Evolutionary conservation across 805 yeast genomes (phyloP).

Genomic region (Suhomyces emberorum): DNA sequence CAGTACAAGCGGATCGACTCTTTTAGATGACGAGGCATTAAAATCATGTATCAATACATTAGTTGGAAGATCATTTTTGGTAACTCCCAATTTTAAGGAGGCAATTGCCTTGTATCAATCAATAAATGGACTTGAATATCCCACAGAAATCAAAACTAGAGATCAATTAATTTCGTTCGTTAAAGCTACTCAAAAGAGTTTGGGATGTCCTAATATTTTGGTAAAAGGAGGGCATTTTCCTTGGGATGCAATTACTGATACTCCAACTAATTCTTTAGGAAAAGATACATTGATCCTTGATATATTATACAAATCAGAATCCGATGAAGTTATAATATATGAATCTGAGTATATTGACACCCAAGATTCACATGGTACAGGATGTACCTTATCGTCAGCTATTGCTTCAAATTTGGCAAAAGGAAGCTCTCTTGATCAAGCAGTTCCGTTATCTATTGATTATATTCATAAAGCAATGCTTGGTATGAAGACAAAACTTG

Average conservation of each 20-base stretch:
- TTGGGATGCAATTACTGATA: slow-evolving; percentile 21
- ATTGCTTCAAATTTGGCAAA: slow-evolving; percentile 73
- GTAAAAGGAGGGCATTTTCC: slow-evolving; percentile 82
- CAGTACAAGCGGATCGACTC: slow-evolving; percentile 68
- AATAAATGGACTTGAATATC: slow-evolving; percentile 18
- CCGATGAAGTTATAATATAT: slow-evolving; percentile 38
- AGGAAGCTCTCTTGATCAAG: slow-evolving; percentile 41
- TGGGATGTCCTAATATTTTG: slow-evolving; percentile 52
- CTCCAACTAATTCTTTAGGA: slow-evolving; percentile 7
- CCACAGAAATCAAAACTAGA: slow-evolving; percentile 17
- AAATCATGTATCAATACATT: slow-evolving; percentile 40
- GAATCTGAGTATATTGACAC: slow-evolving; percentile 46
- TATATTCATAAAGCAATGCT: slow-evolving; percentile 65
- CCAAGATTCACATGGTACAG: slow-evolving; percentile 79
- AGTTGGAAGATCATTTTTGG: slow-evolving; percentile 51
- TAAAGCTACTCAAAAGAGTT: slow-evolving; percentile 17
- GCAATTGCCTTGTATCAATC: slow-evolving; percentile 44
- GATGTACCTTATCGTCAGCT: slow-evolving; percentile 82
- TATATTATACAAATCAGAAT: slow-evolving; percentile 46
- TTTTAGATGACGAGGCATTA: slow-evolving; percentile 50
- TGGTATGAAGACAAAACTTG: slow-evolving; percentile 42
- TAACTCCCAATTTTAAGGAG: slow-evolving; percentile 77
- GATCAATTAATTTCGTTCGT: slow-evolving; percentile 33
- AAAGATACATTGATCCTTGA: slow-evolving; percentile 36
- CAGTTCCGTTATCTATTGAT: slow-evolving; percentile 57